Conservation (phyloP, 768 basidiomycete genomes). For the Sarcodon aspratus region DNA sequence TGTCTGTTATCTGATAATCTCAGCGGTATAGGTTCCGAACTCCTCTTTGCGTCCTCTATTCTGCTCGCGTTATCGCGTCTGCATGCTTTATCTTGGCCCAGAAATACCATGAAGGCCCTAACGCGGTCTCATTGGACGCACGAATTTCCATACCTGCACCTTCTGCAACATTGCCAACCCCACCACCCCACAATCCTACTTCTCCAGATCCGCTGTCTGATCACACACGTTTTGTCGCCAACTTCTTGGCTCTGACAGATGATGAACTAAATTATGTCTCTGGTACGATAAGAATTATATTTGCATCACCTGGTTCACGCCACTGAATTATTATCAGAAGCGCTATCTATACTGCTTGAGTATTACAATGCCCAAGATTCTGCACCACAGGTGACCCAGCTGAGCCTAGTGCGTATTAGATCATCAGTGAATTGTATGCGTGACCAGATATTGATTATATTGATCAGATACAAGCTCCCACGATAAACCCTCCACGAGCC, state of each 20-base stretch:
- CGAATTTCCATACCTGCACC: slow-evolving; percentile 63
- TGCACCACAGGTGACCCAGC: slow-evolving; percentile 36
- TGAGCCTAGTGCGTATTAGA: slow-evolving; percentile 21
- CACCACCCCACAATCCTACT: slow-evolving; percentile 64
- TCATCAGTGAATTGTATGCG: slow-evolving; percentile 17
- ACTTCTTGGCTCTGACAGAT: slow-evolving; percentile 54
- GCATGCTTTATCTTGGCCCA: slow-evolving; percentile 75
- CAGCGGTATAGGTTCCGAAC: slow-evolving; percentile 52
- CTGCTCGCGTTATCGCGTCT: slow-evolving; percentile 60
- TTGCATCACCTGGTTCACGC: not conserved
- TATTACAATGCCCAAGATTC: slow-evolving; percentile 65
- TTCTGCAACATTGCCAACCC: slow-evolving; percentile 69
- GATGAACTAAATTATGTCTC: slow-evolving; percentile 45
- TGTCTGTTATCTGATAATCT: slow-evolving; percentile 1
- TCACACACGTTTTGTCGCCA: slow-evolving; percentile 47
- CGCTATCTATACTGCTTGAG: slow-evolving; percentile 54
- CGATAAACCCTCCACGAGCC: slow-evolving; percentile 7
- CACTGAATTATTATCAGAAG: slow-evolving; percentile 28
- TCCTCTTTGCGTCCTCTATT: slow-evolving; percentile 62
- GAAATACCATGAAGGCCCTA: slow-evolving; percentile 58
- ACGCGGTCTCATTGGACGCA: slow-evolving; percentile 63
- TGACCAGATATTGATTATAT: slow-evolving; percentile 18
- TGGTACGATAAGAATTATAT: slow-evolving; percentile 29
- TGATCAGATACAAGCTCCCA: slow-evolving; percentile 18
- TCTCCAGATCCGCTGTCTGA: slow-evolving; percentile 42